A percentile compares a stretch with the other conserved stretches of the same genome.
Conservation (phyloP, 306 rosid genomes). For the Lotus japonicus region DNA sequence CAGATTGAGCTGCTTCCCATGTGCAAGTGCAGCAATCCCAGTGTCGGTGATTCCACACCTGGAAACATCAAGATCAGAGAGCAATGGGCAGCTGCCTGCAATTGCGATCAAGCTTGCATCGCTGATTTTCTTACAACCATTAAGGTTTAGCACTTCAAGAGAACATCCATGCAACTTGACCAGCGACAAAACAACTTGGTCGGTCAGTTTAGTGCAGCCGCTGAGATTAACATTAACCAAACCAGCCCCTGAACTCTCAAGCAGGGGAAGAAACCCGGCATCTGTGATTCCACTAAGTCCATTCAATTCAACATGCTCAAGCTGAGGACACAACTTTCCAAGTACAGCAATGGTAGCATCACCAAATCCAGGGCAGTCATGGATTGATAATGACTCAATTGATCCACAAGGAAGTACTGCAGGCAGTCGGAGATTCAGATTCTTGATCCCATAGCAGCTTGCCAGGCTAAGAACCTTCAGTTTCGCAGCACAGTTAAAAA, state of each 20-base stretch:
- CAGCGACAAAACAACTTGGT: constrained; percentile 46
- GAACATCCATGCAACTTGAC: constrained; percentile 57
- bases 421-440: constrained; percentile 40
- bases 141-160: constrained; percentile 61
- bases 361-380: constrained; percentile 83
- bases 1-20: constrained; percentile 36
- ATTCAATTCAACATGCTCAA: constrained; percentile 60
- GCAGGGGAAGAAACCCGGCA: constrained; percentile 53
- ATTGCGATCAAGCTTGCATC: constrained; percentile 63
- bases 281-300: constrained; percentile 72
- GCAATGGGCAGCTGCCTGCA: constrained; percentile 53
- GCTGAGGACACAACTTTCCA: constrained; percentile 69
- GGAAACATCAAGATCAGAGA: constrained; percentile 73
- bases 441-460: constrained; percentile 78
- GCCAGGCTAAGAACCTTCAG: constrained; percentile 62
- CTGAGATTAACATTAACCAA: constrained; percentile 60
- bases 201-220: constrained; percentile 66
- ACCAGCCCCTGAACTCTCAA: constrained; percentile 60
- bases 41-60: constrained; percentile 58
- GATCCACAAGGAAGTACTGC: constrained; percentile 38
- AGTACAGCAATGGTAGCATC: constrained; percentile 47
- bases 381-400: constrained; percentile 51
- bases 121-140: constrained; percentile 53
- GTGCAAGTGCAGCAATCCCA: constrained; percentile 60
- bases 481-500: constrained; percentile 58